These are phyloP conservation scores for Zalaria obscura DNA, from an alignment of 2,329 filamentous ascomycete species.

Conservation along the genomic window DNA sequence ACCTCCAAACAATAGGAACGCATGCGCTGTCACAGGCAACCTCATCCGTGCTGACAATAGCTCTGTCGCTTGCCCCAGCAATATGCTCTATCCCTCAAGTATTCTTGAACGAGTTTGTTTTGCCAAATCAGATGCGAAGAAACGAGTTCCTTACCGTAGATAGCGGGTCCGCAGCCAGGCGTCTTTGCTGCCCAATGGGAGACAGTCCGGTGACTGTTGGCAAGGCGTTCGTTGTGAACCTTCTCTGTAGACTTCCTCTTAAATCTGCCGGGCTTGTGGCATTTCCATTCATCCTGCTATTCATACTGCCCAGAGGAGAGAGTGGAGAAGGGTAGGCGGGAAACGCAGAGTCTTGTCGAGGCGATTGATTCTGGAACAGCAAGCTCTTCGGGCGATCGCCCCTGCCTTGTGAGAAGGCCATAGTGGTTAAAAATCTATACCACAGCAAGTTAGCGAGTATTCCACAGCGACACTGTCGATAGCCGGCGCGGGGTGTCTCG, in stretches of 20 bases:
- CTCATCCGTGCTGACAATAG: too few relatives aligned
- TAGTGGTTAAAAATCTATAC: constrained; percentile 20
- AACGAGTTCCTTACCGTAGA: constrained; percentile 13
- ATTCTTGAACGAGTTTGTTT: background rate
- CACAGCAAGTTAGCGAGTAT: too few relatives aligned
- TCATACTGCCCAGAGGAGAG: constrained; percentile 27
- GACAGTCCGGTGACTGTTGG: constrained; percentile 53
- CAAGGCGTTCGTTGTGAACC: constrained; percentile 83
- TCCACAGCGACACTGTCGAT: too few relatives aligned
- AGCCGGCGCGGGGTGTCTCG: too few relatives aligned
- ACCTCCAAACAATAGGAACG: too few relatives aligned
- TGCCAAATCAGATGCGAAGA: background rate
- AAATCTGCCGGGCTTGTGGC: constrained; percentile 47
- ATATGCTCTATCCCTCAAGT: too few relatives aligned
- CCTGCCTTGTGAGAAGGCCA: constrained; percentile 51
- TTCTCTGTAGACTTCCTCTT: constrained; percentile 67
- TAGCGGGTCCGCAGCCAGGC: constrained; percentile 30
- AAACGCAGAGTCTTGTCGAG: constrained; percentile 62
- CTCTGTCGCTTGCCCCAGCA: too few relatives aligned
- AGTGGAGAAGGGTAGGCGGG: constrained; percentile 57
- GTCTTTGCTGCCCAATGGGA: constrained; percentile 40
- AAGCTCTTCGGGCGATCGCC: constrained; percentile 63
- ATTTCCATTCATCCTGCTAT: constrained; percentile 22
- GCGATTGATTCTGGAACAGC: constrained; percentile 64
- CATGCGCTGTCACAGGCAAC: too few relatives aligned